Evolutionary conservation across 768 basidiomycete genomes (phyloP), one percentile per base, ranked within the genome.

Genomic region (Trametes punicea): DNA sequence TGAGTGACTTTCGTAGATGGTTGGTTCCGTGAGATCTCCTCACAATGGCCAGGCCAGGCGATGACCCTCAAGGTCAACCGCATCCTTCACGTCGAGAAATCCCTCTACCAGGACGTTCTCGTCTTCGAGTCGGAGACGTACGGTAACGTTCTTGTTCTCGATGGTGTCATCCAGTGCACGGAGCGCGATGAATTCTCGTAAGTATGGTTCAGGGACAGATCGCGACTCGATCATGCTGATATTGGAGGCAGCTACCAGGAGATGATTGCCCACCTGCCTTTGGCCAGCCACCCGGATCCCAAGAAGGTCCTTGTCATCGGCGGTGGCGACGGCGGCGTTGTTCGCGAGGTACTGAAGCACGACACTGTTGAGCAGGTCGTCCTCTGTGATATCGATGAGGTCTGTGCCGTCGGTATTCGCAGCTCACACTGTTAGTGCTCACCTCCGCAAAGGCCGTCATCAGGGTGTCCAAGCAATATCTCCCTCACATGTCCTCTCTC

Each of bases 151-250:
- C 81, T 99, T 54, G 86, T 95, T 18, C 83, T 99, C 27, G 96
- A 99, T 69, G 91, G 93, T 50, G 93, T 89, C 52, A 90, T 99
- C 63, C 96, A 99, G 71, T 93, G 90, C 75, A 97, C 95, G 2
- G 97, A 99, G 74, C 85, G 95, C 44, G 97, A 99, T 68, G 97
- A 99, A 73, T 99, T 99, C 74, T 94, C 95, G 93, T 93, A 67
- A 63, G 90, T 81, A 3, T 21, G 5, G 23, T 18, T n/a, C 11
- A 6, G n/a, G 34, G 20, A 9, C 26, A 54, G 30, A 29, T 40
- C 20, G 46, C 45, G n/a, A 25, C 21, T 38, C 25, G 41, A 46
- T 53, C 48, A 21, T 55, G 34, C 44, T 40, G 23, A 62, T 21
- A 29, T 15, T 3, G 27, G n/a, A 21, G 44, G 40, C 65, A 97